A percentile compares a stretch with the other conserved stretches of the same genome.
Evolutionary conservation across 2,329 filamentous ascomycete genomes (phyloP).

Genomic region (Microascus cirrosus): DNA sequence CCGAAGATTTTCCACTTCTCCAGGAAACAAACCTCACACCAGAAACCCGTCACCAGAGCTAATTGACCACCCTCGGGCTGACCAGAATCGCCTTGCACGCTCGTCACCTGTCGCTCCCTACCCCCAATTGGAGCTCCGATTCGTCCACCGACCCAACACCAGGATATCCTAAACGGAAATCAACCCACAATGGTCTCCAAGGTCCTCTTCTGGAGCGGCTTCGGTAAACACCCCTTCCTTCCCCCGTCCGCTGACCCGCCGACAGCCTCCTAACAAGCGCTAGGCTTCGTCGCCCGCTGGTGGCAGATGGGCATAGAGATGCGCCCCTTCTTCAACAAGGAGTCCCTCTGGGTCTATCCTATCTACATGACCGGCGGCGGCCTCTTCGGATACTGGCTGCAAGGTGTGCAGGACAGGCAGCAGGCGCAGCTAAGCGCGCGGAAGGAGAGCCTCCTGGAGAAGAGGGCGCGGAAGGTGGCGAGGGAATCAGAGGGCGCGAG

Average conservation of each 20-base stretch:
- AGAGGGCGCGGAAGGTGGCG: conserved; percentile 59
- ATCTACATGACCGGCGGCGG: conserved; percentile 76
- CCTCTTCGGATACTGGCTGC: conserved; percentile 94
- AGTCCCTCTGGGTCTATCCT: conserved; percentile 85
- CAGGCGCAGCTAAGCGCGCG: conserved; percentile 65
- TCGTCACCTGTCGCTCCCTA: background rate
- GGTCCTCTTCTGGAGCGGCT: conserved; percentile 77
- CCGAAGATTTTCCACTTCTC: background rate
- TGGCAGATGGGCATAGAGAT: conserved; percentile 99
- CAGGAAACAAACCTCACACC: conserved; percentile 2
- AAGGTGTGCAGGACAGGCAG: conserved; percentile 79
- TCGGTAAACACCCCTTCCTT: conserved; percentile 54
- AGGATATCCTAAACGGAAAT: background rate
- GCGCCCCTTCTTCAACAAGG: conserved; percentile 81
- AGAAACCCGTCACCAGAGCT: background rate
- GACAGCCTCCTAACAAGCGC: background rate
- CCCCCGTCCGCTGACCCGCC: background rate
- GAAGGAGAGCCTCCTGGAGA: conserved; percentile 74
- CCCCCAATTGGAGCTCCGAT: background rate
- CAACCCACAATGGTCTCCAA: conserved; percentile 45
- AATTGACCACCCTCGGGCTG: background rate
- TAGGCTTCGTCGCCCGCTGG: conserved; percentile 82
- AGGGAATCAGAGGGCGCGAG: conserved; percentile 19
- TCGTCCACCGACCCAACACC: background rate
- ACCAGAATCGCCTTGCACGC: background rate